Evolutionary conservation across 2,329 filamentous ascomycete species (phyloP).

Genomic region (Chaetomium sp.): DNA sequence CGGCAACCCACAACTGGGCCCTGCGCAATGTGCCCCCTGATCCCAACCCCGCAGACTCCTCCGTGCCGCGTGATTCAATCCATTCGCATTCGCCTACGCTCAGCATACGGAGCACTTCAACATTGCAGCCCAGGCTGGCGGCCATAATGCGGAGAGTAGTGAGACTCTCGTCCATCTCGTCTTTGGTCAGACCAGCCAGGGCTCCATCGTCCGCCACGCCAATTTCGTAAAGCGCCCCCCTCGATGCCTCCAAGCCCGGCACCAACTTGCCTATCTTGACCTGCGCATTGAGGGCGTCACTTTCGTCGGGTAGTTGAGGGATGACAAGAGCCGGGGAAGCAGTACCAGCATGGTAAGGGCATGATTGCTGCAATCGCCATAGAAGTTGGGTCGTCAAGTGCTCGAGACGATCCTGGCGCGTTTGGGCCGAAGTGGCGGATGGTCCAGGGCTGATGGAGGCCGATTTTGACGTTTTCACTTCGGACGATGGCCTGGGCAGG

Average conservation of each 20-base stretch:
- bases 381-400: conserved; percentile 91
- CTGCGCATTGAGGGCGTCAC: conserved; percentile 39
- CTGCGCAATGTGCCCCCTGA: conserved; percentile 26
- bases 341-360: conserved; percentile 78
- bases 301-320: conserved; percentile 64
- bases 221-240: conserved; percentile 91
- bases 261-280: conserved; percentile 52
- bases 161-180: conserved; percentile 89
- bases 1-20: conserved; percentile 74
- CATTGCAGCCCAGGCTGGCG: conserved; percentile 78
- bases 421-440: conserved; percentile 46
- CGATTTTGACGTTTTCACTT: conserved; percentile 25
- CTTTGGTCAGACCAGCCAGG: conserved; percentile 77
- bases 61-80: conserved; percentile 34
- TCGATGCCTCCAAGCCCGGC: conserved; percentile 83
- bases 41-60: conserved; percentile 31
- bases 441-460: conserved; percentile 17
- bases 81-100: conserved; percentile 81
- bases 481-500: conserved; percentile 25
- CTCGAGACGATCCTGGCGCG: conserved; percentile 75
- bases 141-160: conserved; percentile 85
- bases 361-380: conserved; percentile 93
- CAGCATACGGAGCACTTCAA: conserved; percentile 75
- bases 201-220: conserved; percentile 92
- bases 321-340: conserved; percentile 63